Conservation (phyloP, 345 rosid genomes). For the Mallotus nudiflorus region DNA sequence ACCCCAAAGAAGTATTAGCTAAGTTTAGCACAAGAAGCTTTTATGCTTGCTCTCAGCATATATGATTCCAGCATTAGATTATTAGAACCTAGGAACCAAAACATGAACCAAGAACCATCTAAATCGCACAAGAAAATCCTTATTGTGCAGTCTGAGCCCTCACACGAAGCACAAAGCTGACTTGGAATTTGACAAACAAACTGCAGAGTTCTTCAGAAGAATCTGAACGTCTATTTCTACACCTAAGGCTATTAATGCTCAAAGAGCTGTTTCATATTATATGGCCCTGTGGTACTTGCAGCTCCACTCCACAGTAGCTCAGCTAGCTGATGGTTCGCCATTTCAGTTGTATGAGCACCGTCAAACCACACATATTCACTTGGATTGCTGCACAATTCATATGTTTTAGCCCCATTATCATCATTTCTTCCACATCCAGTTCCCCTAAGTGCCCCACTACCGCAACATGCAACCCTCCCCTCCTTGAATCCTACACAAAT, state of each 20-base stretch:
- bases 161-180: too few species aligned
- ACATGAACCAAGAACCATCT: too few species aligned
- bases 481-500: conserved; percentile 13
- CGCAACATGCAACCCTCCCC: conserved; percentile 37
- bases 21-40: too few species aligned
- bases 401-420: neutral
- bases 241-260: neutral
- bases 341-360: conserved; percentile 21
- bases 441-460: conserved; percentile 33
- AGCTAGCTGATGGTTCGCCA: conserved; percentile 15
- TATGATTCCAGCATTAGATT: too few species aligned
- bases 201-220: too few species aligned
- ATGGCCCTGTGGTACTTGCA: conserved; percentile 19
- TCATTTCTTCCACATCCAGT: conserved; percentile 13
- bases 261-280: conserved; percentile 21
- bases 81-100: too few species aligned
- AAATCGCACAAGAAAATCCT: too few species aligned
- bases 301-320: conserved; percentile 23
- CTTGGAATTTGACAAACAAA: too few species aligned
- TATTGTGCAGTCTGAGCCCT: too few species aligned
- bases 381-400: conserved; percentile 27
- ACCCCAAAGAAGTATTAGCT: too few species aligned
- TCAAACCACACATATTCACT: conserved; percentile 29
- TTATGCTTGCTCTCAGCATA: too few species aligned
- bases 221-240: too few species aligned